Percentiles rank a stretch among this genome's conserved stretches.
These are phyloP conservation scores for Teunomyces tritomae DNA, from an alignment of 805 yeast species.

Conservation along the genomic window DNA sequence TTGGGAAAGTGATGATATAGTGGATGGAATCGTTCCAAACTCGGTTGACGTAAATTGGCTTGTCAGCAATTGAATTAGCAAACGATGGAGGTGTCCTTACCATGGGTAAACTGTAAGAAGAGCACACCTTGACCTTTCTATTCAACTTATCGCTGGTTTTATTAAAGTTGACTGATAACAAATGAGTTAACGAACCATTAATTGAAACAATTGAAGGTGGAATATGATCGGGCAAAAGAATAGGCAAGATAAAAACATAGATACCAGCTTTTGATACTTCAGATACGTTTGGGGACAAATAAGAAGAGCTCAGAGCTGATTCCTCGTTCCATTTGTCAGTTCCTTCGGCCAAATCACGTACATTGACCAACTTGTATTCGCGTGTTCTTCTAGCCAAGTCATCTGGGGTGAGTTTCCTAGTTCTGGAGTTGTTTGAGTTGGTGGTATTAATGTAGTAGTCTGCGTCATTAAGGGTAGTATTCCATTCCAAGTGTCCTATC, in stretches of 20 bases:
- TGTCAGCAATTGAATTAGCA: conserved; percentile 58
- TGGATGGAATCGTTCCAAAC: conserved; percentile 71
- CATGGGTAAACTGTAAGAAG: conserved; percentile 42
- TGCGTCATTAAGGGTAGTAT: conserved; percentile 32
- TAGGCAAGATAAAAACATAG: conserved; percentile 65
- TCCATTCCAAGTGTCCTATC: conserved; percentile 49
- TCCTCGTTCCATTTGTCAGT: conserved; percentile 1
- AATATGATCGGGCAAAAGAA: conserved; percentile 56
- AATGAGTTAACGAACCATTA: conserved; percentile 48
- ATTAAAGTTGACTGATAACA: conserved; percentile 38
- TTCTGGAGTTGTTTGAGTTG: conserved; percentile 43
- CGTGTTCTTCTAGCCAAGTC: conserved; percentile 41
- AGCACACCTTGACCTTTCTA: conserved; percentile 32
- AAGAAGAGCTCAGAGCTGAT: background rate
- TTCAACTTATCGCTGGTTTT: conserved; percentile 35
- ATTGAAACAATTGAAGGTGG: conserved; percentile 61
- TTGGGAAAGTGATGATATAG: conserved; percentile 70
- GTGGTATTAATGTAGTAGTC: conserved; percentile 42
- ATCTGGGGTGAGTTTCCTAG: conserved; percentile 41
- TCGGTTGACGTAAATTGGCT: conserved; percentile 73
- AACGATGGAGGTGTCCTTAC: conserved; percentile 56
- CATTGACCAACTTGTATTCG: conserved; percentile 22
- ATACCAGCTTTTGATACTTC: conserved; percentile 56
- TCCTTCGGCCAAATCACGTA: conserved; percentile 9
- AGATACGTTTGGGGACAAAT: background rate